phyloP scores from a whole-genome alignment of 371 early-diverging fungal species.

The Smittium culicis region DNA sequence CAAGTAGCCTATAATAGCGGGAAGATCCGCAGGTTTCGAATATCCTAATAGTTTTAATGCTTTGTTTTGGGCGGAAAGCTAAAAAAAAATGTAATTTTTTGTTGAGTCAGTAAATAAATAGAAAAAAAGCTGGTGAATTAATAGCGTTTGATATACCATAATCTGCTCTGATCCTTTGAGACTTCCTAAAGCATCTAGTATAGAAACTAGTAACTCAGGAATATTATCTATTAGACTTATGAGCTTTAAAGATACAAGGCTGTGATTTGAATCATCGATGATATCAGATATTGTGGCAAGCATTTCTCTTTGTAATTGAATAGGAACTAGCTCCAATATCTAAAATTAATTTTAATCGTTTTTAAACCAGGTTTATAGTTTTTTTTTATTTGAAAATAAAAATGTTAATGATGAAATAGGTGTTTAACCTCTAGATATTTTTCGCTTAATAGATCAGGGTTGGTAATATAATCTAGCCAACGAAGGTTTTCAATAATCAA shows the following conservation, averaged over 20 bases:
- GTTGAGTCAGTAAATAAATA: no score
- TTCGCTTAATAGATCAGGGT: conserved; percentile 42
- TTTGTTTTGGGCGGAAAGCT: conserved; percentile 1
- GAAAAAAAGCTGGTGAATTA: no score
- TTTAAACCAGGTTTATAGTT: no score
- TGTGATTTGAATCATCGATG: conserved; percentile 56
- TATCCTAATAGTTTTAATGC: not conserved
- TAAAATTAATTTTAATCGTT: conserved; percentile 17
- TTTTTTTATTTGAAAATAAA: no score
- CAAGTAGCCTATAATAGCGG: conserved; percentile 6
- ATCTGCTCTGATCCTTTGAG: conserved; percentile 17
- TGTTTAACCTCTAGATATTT: conserved; percentile 55
- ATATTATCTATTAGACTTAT: conserved; percentile 47
- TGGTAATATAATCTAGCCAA: conserved; percentile 61
- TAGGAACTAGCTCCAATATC: conserved; percentile 47
- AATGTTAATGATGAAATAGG: no score
- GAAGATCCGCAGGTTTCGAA: not conserved
- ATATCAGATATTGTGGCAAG: conserved; percentile 61
- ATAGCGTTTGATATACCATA: no score
- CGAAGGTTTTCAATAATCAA: conserved; percentile 59
- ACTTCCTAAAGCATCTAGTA: conserved; percentile 60
- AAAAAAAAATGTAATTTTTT: not conserved
- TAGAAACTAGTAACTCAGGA: conserved; percentile 48
- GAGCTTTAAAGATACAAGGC: conserved; percentile 42
- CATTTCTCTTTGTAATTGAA: conserved; percentile 56